Conservation (phyloP, 2,329 filamentous ascomycete species). For the Phoma sp. region DNA sequence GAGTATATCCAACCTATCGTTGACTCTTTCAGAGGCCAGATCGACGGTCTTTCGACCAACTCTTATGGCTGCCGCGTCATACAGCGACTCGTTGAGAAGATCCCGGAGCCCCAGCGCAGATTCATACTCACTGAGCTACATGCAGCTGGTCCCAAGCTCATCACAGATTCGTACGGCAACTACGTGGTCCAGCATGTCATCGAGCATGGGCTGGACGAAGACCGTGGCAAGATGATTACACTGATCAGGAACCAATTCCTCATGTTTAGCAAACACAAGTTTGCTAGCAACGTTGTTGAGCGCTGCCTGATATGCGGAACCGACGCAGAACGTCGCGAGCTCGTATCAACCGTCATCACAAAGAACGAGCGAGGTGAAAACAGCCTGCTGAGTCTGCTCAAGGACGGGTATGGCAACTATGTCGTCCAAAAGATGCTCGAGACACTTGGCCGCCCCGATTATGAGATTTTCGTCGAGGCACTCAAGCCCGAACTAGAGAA, state of each 20-base stretch:
- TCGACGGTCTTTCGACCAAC: conserved; percentile 76
- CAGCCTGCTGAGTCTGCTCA: conserved; percentile 78
- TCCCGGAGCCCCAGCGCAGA: conserved; percentile 72
- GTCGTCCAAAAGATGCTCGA: conserved; percentile 88
- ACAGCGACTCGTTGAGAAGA: conserved; percentile 87
- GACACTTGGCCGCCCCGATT: conserved; percentile 50
- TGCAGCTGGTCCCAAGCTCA: conserved; percentile 71
- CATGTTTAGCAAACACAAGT: conserved; percentile 88
- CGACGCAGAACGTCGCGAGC: conserved; percentile 70
- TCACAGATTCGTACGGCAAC: conserved; percentile 90
- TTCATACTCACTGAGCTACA: conserved; percentile 82
- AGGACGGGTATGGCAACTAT: conserved; percentile 93
- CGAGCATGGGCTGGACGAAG: conserved; percentile 73
- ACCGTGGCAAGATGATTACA: conserved; percentile 74
- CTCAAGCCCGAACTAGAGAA: conserved; percentile 55
- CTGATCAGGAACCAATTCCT: conserved; percentile 76
- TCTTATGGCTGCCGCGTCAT: conserved; percentile 91
- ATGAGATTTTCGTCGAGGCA: conserved; percentile 48
- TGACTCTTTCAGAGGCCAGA: conserved; percentile 76
- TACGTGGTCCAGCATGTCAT: conserved; percentile 96
- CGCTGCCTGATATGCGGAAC: conserved; percentile 81
- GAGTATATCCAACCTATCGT: conserved; percentile 86
- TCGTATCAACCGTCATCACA: conserved; percentile 59
- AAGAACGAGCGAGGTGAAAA: conserved; percentile 69
- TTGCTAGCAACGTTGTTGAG: conserved; percentile 96